Percentiles rank a stretch among this genome's conserved stretches.
Conservation (phyloP, 345 rosid genomes). For the Brassica nigra region DNA sequence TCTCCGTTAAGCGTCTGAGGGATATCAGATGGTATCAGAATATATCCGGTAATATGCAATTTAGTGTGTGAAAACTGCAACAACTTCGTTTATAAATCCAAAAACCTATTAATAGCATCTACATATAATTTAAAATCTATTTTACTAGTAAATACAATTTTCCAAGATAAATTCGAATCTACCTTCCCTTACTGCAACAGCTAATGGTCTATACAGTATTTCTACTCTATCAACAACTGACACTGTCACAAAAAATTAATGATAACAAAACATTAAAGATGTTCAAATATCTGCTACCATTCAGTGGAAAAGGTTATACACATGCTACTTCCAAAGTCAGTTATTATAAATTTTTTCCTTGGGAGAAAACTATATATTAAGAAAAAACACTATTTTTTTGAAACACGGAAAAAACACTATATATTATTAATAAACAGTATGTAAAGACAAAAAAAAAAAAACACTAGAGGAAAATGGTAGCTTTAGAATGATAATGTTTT, state of each 20-base stretch:
- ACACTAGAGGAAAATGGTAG: constrained; percentile 17
- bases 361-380: background rate
- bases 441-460: constrained; percentile 18
- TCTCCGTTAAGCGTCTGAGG: background rate
- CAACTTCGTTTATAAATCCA: background rate
- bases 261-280: background rate
- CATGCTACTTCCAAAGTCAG: background rate
- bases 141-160: too few species aligned
- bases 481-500: constrained; percentile 14
- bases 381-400: background rate
- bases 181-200: background rate
- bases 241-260: background rate
- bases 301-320: background rate
- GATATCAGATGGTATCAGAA: constrained; percentile 10
- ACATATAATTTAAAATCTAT: background rate
- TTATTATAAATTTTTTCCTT: constrained; percentile 7
- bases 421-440: background rate
- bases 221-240: constrained; percentile 10
- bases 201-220: background rate
- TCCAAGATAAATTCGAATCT: too few species aligned
- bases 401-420: background rate
- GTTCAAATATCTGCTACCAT: background rate
- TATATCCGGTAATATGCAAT: background rate
- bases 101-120: background rate
- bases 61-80: background rate